These are phyloP conservation scores for Potentilla sterilis DNA, from an alignment of 306 rosid genomes.

Conservation along the genomic window DNA sequence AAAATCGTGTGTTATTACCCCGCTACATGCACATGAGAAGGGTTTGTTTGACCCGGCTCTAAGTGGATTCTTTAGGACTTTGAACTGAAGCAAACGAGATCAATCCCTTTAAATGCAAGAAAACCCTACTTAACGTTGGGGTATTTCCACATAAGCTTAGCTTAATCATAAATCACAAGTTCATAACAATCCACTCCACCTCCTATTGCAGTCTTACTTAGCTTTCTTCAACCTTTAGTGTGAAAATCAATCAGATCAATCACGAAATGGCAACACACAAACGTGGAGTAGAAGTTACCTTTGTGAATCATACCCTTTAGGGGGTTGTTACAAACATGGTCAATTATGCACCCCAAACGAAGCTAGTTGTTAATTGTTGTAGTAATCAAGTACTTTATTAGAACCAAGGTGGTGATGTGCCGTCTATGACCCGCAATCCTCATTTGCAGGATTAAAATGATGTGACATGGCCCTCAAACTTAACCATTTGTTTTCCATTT, in stretches of 20 bases:
- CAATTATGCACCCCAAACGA: background rate
- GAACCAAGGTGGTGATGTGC: slow-evolving; percentile 28
- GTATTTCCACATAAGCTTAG: background rate
- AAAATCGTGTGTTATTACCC: too few relatives aligned
- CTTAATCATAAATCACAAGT: slow-evolving; percentile 7
- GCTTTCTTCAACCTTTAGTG: background rate
- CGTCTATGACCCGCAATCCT: slow-evolving; percentile 45
- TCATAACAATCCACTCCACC: background rate
- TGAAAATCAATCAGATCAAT: background rate
- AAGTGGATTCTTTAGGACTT: background rate
- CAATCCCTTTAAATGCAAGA: slow-evolving; percentile 44
- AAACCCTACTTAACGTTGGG: slow-evolving; percentile 17
- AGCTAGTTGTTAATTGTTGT: background rate
- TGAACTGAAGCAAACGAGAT: slow-evolving; percentile 8
- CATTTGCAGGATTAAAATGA: background rate
- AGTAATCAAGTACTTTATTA: background rate
- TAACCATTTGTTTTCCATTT: background rate
- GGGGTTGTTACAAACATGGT: background rate
- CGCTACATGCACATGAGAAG: too few relatives aligned
- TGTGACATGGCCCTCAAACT: background rate
- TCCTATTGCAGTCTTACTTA: background rate
- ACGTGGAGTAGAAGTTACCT: slow-evolving; percentile 7
- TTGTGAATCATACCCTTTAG: background rate
- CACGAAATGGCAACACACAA: background rate
- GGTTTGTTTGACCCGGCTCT: too few relatives aligned